phyloP scores from a whole-genome alignment of 129 eudicot genomes.

The Flaveria bidentis region DNA sequence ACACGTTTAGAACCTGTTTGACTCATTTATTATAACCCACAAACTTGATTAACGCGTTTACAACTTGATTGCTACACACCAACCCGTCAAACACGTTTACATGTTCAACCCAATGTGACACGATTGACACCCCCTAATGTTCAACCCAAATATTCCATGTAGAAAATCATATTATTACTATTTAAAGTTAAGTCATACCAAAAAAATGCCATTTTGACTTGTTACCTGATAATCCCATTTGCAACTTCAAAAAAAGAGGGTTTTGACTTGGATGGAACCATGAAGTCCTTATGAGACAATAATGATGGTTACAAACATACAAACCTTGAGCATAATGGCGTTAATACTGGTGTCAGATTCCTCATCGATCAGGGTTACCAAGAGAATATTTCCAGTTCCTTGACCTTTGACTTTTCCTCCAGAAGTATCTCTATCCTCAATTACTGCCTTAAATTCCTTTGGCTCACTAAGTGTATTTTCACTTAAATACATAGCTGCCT shows the following conservation, averaged over 20 bases:
- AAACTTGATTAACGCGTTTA: neutral
- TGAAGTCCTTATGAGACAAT: neutral
- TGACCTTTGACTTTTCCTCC: slow-evolving; percentile 96
- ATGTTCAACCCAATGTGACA: neutral
- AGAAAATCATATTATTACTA: neutral
- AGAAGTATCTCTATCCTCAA: slow-evolving; percentile 80
- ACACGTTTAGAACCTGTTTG: too few species aligned
- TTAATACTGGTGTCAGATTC: slow-evolving; percentile 64
- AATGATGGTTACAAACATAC: neutral
- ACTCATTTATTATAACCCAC: neutral
- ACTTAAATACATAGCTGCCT: slow-evolving; percentile 76
- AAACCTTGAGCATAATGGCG: slow-evolving; percentile 78
- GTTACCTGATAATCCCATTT: too few species aligned
- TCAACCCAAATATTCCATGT: neutral
- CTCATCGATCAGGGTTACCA: slow-evolving; percentile 71
- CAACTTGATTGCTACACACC: neutral
- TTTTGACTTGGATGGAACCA: neutral
- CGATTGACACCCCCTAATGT: neutral
- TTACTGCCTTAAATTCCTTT: slow-evolving; percentile 72
- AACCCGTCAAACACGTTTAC: neutral
- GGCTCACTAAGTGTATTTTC: slow-evolving; percentile 58
- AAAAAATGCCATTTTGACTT: neutral
- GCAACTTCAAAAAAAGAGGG: neutral
- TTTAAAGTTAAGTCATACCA: too few species aligned
- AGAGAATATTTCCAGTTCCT: slow-evolving; percentile 78